Evolutionary conservation across 1,139 yeast genomes (phyloP).

Genomic region (Suhomyces terraborum): DNA sequence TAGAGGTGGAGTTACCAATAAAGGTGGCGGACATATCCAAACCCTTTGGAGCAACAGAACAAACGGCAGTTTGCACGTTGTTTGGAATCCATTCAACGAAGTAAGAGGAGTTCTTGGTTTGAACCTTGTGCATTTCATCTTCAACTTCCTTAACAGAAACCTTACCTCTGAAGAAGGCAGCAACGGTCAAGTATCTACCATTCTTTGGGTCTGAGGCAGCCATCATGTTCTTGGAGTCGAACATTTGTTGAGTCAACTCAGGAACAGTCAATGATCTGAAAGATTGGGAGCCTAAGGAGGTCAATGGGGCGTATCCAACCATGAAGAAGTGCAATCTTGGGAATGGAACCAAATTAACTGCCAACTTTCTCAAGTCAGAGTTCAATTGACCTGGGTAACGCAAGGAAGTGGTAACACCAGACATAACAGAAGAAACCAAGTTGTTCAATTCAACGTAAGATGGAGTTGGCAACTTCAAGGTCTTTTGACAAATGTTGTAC

Average conservation of each 20-base stretch:
- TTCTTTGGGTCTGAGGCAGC: constrained; percentile 90
- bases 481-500: constrained; percentile 83
- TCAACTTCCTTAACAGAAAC: constrained; percentile 91
- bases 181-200: constrained; percentile 92
- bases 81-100: constrained; percentile 98
- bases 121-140: constrained; percentile 86
- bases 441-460: constrained; percentile 74
- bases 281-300: constrained; percentile 75
- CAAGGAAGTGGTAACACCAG: constrained; percentile 86
- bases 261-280: constrained; percentile 86
- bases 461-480: constrained; percentile 79
- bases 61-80: constrained; percentile 91
- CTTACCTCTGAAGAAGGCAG: constrained; percentile 91
- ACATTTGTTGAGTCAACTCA: constrained; percentile 90
- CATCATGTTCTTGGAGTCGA: constrained; percentile 92
- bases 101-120: constrained; percentile 75
- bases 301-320: constrained; percentile 92
- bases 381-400: constrained; percentile 95
- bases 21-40: constrained; percentile 89
- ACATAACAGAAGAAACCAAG: constrained; percentile 87
- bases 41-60: constrained; percentile 86
- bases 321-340: constrained; percentile 93
- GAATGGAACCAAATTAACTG: constrained; percentile 91
- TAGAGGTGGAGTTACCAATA: constrained; percentile 89
- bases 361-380: constrained; percentile 87